Percentiles rank a stretch among this genome's conserved stretches.
phyloP scores from a whole-genome alignment of 2,329 filamentous ascomycete species.

The Aspergillus niger region DNA sequence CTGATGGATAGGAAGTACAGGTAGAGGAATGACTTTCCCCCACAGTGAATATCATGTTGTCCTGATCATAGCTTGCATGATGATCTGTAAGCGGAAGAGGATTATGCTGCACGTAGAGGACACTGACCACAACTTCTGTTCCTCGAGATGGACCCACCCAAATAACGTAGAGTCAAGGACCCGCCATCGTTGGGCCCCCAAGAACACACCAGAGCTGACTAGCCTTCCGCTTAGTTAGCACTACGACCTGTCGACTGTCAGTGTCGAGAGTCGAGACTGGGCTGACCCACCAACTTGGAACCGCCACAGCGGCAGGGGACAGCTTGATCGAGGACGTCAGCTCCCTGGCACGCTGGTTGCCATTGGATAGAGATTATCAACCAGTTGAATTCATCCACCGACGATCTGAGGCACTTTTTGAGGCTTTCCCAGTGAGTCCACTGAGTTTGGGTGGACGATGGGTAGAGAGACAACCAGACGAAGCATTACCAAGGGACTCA shows the following conservation, averaged over 20 bases:
- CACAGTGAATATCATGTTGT: background rate
- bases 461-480: too few relatives aligned
- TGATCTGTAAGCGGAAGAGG: background rate
- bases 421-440: background rate
- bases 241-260: background rate
- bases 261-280: background rate
- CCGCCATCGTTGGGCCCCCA: background rate
- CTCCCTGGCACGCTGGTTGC: background rate
- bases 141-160: background rate
- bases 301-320: conserved; percentile 1
- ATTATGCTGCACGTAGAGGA: background rate
- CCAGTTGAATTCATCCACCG: background rate
- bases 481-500: too few relatives aligned
- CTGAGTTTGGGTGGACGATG: too few relatives aligned
- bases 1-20: background rate
- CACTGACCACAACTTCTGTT: background rate
- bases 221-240: background rate
- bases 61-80: background rate
- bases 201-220: background rate
- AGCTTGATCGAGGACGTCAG: background rate
- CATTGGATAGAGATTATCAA: background rate
- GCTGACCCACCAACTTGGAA: conserved; percentile 4
- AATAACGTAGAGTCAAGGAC: background rate
- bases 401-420: background rate
- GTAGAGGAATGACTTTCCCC: background rate